Evolutionary conservation across 2,329 filamentous ascomycete genomes (phyloP).

Genomic region (Cytospora schulzeri): DNA sequence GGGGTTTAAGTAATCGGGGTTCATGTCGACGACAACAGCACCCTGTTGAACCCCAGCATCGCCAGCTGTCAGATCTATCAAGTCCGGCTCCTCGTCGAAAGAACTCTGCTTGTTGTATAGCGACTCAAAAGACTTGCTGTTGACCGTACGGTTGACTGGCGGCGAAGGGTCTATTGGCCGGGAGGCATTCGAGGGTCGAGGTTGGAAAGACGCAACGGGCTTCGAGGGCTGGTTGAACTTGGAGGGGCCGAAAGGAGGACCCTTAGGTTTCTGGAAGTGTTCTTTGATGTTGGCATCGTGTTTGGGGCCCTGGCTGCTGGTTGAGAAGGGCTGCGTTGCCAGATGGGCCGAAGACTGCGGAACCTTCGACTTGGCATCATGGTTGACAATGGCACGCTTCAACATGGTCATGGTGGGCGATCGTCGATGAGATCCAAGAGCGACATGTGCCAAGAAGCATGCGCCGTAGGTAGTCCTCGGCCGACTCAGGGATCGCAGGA

Average conservation of each 20-base stretch:
- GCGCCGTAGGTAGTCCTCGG: conserved; percentile 17
- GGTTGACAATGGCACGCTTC: conserved; percentile 32
- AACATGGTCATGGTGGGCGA: conserved; percentile 24
- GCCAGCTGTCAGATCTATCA: conserved; percentile 41
- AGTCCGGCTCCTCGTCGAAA: conserved; percentile 47
- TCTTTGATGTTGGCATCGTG: conserved; percentile 53
- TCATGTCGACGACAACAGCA: conserved; percentile 56
- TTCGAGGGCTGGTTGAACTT: conserved; percentile 20
- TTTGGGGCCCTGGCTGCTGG: conserved; percentile 53
- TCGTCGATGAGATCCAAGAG: not conserved
- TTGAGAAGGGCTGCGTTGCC: conserved; percentile 58
- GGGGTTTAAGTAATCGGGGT: no score
- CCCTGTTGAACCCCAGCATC: conserved; percentile 32
- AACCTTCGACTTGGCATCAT: conserved; percentile 40
- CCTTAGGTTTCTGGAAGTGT: conserved; percentile 47
- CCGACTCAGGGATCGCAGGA: conserved; percentile 29
- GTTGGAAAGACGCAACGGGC: conserved; percentile 34
- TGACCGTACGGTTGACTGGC: conserved; percentile 25
- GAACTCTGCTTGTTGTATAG: conserved; percentile 50
- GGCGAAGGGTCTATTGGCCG: conserved; percentile 29
- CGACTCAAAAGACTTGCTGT: conserved; percentile 41
- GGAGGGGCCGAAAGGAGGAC: conserved; percentile 34
- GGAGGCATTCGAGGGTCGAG: conserved; percentile 40
- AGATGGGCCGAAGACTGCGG: conserved; percentile 37
- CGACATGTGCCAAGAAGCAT: conserved; percentile 6